Percentiles rank a stretch among this genome's conserved stretches.
Evolutionary conservation across 331 rosid genomes (phyloP).

Genomic region (Malus hybrid): DNA sequence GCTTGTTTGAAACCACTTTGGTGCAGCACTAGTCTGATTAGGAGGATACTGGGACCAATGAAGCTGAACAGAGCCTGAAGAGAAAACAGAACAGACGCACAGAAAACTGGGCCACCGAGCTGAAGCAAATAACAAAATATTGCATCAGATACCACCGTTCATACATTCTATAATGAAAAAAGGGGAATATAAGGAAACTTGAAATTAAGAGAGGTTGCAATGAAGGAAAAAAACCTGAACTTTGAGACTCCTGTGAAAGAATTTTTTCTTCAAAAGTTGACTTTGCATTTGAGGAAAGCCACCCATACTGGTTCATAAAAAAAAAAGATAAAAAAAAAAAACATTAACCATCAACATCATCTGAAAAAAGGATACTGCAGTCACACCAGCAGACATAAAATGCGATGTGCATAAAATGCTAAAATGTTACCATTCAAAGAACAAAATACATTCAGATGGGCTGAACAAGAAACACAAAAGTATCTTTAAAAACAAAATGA

Average conservation of each 20-base stretch:
- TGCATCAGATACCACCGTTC: constrained; percentile 3
- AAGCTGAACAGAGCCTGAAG: constrained; percentile 90
- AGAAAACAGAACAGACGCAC: constrained; percentile 74
- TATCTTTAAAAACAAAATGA: constrained; percentile 1
- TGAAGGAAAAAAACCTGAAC: constrained; percentile 52
- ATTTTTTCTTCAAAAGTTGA: constrained; percentile 85
- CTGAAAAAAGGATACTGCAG: not conserved
- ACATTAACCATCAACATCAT: not conserved
- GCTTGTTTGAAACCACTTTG: constrained; percentile 89
- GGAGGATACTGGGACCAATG: constrained; percentile 98
- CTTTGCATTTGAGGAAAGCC: constrained; percentile 85
- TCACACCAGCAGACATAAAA: not conserved
- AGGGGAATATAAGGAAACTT: not conserved
- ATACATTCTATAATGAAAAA: not conserved
- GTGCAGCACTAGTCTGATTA: constrained; percentile 44
- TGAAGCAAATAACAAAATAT: constrained; percentile 39
- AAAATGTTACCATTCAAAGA: not conserved
- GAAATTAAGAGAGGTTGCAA: constrained; percentile 5
- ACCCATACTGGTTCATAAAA: constrained; percentile 74
- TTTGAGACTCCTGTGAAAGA: constrained; percentile 90
- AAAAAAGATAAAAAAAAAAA: constrained; percentile 2
- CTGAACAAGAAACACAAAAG: not conserved
- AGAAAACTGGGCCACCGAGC: constrained; percentile 35
- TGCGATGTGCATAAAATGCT: not conserved
- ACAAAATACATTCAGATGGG: not conserved